phyloP scores from a whole-genome alignment of 768 basidiomycete genomes.

The Kwoniella bestiolae region DNA sequence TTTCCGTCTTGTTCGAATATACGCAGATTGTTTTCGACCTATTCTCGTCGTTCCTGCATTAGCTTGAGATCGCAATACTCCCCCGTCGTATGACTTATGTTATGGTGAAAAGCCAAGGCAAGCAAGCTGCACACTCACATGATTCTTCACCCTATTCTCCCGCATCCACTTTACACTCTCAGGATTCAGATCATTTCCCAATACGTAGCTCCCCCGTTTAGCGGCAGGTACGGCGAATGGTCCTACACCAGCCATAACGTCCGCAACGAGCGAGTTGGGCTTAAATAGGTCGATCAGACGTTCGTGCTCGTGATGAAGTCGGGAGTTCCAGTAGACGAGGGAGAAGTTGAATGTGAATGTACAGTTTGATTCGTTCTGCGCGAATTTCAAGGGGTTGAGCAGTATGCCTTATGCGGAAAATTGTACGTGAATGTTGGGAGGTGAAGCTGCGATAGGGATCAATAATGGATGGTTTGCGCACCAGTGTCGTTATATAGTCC shows the following conservation, averaged over 20 bases:
- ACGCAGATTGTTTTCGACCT: conserved; percentile 75
- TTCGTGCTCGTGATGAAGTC: conserved; percentile 86
- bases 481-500: conserved; percentile 83
- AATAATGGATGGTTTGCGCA: too few relatives aligned
- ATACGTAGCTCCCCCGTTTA: conserved; percentile 83
- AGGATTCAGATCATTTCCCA: conserved; percentile 95
- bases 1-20: conserved; percentile 83
- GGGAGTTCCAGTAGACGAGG: conserved; percentile 97
- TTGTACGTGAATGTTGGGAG: too few relatives aligned
- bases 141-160: conserved; percentile 75
- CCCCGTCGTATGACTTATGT: too few relatives aligned
- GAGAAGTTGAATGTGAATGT: conserved; percentile 92
- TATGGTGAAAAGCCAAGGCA: neutral
- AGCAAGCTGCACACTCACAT: conserved; percentile 62
- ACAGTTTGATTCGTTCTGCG: conserved; percentile 81
- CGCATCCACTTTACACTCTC: conserved; percentile 76
- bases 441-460: too few relatives aligned
- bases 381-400: neutral
- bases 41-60: too few relatives aligned
- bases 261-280: conserved; percentile 73
- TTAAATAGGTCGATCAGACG: conserved; percentile 76
- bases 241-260: conserved; percentile 96
- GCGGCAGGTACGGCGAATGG: conserved; percentile 94
- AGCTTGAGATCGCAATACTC: too few relatives aligned
- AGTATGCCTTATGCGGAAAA: too few relatives aligned